phyloP scores from a whole-genome alignment of 768 basidiomycete genomes.

The Zangia roseola region DNA sequence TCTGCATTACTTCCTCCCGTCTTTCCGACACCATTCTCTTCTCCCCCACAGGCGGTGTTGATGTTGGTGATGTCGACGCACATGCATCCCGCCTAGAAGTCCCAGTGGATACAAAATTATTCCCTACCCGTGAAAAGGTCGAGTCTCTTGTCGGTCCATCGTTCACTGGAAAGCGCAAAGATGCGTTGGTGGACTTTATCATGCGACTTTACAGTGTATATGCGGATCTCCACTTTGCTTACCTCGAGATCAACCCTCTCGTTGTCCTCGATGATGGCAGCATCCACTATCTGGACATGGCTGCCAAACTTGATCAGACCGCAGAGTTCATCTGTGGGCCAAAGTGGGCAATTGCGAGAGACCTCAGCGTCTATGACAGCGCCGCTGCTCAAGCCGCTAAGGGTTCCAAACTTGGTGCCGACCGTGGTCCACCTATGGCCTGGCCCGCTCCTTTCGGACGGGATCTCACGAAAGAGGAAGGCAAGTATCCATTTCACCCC shows the following conservation, averaged over 20 bases:
- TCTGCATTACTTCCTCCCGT: conserved; percentile 94
- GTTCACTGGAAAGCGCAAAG: conserved; percentile 83
- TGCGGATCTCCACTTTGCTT: conserved; percentile 98
- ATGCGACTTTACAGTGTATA: conserved; percentile 95
- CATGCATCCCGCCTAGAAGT: conserved; percentile 91
- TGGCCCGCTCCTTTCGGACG: conserved; percentile 97
- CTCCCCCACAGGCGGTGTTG: conserved; percentile 98
- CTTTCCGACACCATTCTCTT: conserved; percentile 97
- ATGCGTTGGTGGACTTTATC: conserved; percentile 93
- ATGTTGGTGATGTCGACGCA: conserved; percentile 97
- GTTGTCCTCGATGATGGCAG: conserved; percentile 82
- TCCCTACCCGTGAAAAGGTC: conserved; percentile 82
- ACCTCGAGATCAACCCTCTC: conserved; percentile 99
- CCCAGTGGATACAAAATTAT: conserved; percentile 60
- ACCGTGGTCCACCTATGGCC: conserved; percentile 97
- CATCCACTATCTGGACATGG: conserved; percentile 98
- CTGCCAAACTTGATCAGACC: conserved; percentile 99
- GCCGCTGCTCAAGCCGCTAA: conserved; percentile 36
- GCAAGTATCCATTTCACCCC: background rate
- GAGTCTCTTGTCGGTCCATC: conserved; percentile 72
- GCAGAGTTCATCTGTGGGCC: conserved; percentile 97
- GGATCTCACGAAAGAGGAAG: conserved; percentile 94
- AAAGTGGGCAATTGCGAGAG: conserved; percentile 98
- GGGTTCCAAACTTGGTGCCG: conserved; percentile 63
- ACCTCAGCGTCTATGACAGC: conserved; percentile 70